Evolutionary conservation across 768 basidiomycete genomes (phyloP), one percentile per base, ranked within the genome.

Genomic region (Sistotremastrum suecicum): DNA sequence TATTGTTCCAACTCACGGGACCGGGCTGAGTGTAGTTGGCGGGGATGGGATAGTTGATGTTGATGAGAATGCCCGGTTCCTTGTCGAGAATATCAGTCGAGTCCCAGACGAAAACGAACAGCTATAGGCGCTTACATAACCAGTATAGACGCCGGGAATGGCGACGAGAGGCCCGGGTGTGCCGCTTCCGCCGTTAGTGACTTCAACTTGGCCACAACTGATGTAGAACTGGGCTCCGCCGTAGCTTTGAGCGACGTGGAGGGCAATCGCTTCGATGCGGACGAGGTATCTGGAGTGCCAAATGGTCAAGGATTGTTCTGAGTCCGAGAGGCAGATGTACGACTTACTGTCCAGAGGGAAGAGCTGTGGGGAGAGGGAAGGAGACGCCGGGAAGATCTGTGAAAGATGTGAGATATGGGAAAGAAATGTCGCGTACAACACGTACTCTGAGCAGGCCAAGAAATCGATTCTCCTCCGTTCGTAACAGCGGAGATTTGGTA

Each of bases 121-220:
- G 20, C 20, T 20, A 20, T 20, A 20, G 20, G 20, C 20, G 20
- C 44, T 28, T 37, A 50, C 59, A 50, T 59, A 51, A 39, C 60
- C 60, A 9, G 58, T 59, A 52, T 64, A 64, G 12, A 59, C 62
- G 35, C 61, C 63, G 8, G 63, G 62, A 41, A 61, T 59, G 11
- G 57, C 49, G 41, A 62, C 60, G 41, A 61, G 49, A 7, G 63
- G 63, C 1, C 60, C 57, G 3, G 63, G 63, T 20, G 46, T 58
- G 32, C 60, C 62, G 39, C 45, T 55, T 3, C 62, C 63, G 30
- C 62, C 62, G 39, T 55, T 55, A 9, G 53, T 56, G 36, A 64
- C 62, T 41, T 62, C 58, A 50, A 64, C 45, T 48, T 64, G 63
- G 3, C 55, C 63, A 43, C 63, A 63, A 20, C 20, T 20, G 20